Base-by-base conservation (phyloP, 805 yeast genomes). In the Lachancea nothofagi region DNA sequence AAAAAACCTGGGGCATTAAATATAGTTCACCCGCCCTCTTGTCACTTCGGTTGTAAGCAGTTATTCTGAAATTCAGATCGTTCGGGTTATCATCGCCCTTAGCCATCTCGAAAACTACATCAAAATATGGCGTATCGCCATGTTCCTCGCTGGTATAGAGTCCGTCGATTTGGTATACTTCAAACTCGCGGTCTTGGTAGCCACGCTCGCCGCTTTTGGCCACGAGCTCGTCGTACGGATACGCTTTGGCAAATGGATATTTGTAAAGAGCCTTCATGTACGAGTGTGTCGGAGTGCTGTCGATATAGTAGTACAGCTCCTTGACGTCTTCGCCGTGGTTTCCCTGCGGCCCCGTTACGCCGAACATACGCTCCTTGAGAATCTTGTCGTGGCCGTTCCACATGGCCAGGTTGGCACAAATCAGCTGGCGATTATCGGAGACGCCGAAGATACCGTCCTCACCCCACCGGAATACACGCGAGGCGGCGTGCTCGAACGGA, bases 241-340 rank as follows among this genome's bases (percentile, higher is more conserved):
- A 88, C 19, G 59, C 43, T 63, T 78, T 77, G 27, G 69, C 67
- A 49, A 86, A 95, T n/a, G 97, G 96, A 58, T 88, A 88, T 68
- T 89, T 89, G 74, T 88, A 88, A 43, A 86, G 70, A 51, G 80
- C 86, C 67, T 89, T 88, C 83, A 86, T 83, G 65, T 87, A 88
- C 25, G 95, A 80, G 65, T 88, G 96, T 5, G 96, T 75, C 6
- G 97, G 97, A 9, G 94, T 84, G 64, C 86, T 88, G 65, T 88
- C 97, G 45, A 88, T 70, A 55, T 88, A 87, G 58, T 78, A 88
- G 59, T 84, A 84, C 49, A 80, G 61, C 55, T 84, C 94, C 65
- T 88, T 88, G 44, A 86, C 96, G 60, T 88, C 97, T 59, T 88
- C 97, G 41, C 97, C 97, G 61, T 88, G 97, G 60, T 89, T 89